Conservation (phyloP, 2,329 filamentous ascomycete species). For the Pestalotiopsis sp. region DNA sequence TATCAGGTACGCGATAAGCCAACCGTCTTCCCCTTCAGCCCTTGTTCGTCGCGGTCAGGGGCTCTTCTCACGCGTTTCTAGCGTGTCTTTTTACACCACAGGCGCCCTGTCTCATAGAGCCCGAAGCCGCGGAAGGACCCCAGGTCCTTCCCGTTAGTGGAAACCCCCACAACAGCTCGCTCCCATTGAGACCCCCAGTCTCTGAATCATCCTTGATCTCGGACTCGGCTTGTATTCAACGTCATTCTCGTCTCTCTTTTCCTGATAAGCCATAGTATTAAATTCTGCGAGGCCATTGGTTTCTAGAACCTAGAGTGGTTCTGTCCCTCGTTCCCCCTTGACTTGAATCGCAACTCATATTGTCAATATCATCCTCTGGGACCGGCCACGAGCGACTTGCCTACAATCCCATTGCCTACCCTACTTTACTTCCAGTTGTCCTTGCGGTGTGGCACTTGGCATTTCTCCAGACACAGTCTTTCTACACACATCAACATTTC, state of each 20-base stretch:
- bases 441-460: neutral
- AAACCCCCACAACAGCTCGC: slow-evolving; percentile 1
- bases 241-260: neutral
- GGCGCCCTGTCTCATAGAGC: neutral
- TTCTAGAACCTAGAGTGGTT: neutral
- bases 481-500: neutral
- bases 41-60: neutral
- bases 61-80: slow-evolving; percentile 9
- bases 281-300: neutral
- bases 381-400: neutral
- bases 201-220: neutral
- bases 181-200: neutral
- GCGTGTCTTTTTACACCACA: neutral
- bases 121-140: neutral
- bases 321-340: neutral
- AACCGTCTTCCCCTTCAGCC: neutral
- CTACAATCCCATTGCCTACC: neutral
- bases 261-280: neutral
- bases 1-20: neutral
- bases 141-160: neutral
- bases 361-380: neutral
- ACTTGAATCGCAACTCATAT: neutral
- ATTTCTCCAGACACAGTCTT: neutral
- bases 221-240: neutral
- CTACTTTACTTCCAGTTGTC: neutral